These are phyloP conservation scores for Pythium monospermum DNA, from an alignment of 352 stramenopile genomes.

Conservation along the genomic window DNA sequence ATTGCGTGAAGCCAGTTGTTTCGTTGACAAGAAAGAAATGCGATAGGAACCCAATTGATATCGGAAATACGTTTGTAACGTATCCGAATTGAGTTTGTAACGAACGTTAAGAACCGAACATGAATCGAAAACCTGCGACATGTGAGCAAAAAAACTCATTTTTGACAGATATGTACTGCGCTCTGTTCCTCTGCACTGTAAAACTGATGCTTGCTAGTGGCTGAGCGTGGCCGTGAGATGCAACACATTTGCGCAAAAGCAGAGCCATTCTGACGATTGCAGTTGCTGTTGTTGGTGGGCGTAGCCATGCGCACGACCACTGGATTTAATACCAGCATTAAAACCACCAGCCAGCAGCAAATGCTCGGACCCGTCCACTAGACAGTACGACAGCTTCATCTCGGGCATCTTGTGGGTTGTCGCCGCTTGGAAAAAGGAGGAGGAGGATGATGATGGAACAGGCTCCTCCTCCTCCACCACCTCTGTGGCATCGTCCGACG, in stretches of 20 bases:
- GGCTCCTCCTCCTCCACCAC: constrained; percentile 19
- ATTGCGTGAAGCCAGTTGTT: constrained; percentile 6
- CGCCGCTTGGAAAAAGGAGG: too few relatives aligned
- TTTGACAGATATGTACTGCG: too few relatives aligned
- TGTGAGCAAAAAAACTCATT: neutral
- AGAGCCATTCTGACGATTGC: constrained; percentile 38
- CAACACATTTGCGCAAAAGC: constrained; percentile 62
- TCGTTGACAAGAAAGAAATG: constrained; percentile 1
- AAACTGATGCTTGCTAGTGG: too few relatives aligned
- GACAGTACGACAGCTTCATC: constrained; percentile 49
- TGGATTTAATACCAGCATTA: neutral
- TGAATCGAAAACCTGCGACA: constrained; percentile 3
- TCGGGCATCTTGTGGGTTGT: too few relatives aligned
- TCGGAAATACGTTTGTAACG: constrained; percentile 2
- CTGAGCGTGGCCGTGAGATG: constrained; percentile 39
- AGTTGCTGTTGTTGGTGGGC: constrained; percentile 4
- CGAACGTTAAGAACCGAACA: neutral
- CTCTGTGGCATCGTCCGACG: constrained; percentile 2
- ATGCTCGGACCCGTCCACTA: constrained; percentile 23
- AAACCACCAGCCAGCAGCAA: too few relatives aligned
- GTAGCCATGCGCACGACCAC: too few relatives aligned
- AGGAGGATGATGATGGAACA: too few relatives aligned
- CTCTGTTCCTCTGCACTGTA: too few relatives aligned
- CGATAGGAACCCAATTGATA: neutral
- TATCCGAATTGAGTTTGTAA: neutral